phyloP scores from a whole-genome alignment of 1,139 yeast genomes.

The Suhomyces wounanorum region DNA sequence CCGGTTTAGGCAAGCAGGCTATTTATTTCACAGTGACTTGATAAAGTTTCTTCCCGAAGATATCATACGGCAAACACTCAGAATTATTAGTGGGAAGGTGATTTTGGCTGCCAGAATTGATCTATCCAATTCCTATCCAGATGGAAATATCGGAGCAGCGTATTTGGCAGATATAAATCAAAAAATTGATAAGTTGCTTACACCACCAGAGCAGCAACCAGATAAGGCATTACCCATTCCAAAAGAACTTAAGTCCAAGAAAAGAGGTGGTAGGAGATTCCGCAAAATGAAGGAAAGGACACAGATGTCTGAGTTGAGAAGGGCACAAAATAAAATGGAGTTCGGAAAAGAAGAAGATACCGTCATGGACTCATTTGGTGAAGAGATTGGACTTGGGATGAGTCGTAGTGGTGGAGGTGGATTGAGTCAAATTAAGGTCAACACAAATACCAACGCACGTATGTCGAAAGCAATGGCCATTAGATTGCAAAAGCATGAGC shows the following conservation, averaged over 20 bases:
- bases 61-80: constrained; percentile 65
- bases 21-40: constrained; percentile 53
- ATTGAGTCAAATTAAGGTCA: constrained; percentile 40
- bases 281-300: constrained; percentile 81
- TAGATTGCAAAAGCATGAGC: constrained; percentile 33
- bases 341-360: constrained; percentile 77
- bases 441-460: constrained; percentile 49
- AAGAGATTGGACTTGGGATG: constrained; percentile 84
- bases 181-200: constrained; percentile 69
- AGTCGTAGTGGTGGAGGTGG: constrained; percentile 40
- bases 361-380: constrained; percentile 66
- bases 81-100: constrained; percentile 79
- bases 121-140: constrained; percentile 42
- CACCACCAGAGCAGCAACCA: constrained; percentile 72
- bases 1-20: constrained; percentile 65
- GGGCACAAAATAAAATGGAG: constrained; percentile 80
- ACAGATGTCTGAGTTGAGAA: constrained; percentile 77
- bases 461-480: constrained; percentile 55
- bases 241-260: constrained; percentile 71
- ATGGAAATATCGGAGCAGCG: constrained; percentile 58
- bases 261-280: constrained; percentile 82
- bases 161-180: constrained; percentile 61
- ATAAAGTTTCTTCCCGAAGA: constrained; percentile 59
- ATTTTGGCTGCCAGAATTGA: constrained; percentile 87
- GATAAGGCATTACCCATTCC: constrained; percentile 86